These are phyloP conservation scores for Naganishia antarctica DNA, from an alignment of 768 basidiomycete genomes.

Conservation along the genomic window DNA sequence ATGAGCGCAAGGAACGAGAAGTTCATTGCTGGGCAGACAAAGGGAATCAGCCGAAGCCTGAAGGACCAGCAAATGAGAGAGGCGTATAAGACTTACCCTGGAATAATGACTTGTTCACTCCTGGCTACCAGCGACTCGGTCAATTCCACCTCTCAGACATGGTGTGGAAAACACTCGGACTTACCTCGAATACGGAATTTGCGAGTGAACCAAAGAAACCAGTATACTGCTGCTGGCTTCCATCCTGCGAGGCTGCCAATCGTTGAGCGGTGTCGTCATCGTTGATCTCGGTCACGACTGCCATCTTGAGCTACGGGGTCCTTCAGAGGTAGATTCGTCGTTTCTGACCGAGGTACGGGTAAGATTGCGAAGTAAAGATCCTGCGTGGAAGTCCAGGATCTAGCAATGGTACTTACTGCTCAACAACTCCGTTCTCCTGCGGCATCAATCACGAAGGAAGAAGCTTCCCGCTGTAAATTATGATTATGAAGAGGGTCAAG, in stretches of 20 bases:
- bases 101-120: conserved; percentile 41
- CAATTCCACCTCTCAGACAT: neutral
- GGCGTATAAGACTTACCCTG: conserved; percentile 36
- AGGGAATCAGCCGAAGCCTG: neutral
- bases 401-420: too few species aligned
- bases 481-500: too few species aligned
- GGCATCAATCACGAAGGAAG: too few species aligned
- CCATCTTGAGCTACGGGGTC: conserved; percentile 9
- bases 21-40: conserved; percentile 41
- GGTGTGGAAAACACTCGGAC: conserved; percentile 10
- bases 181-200: conserved; percentile 45
- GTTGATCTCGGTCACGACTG: conserved; percentile 6
- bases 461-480: too few species aligned
- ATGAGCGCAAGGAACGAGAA: conserved; percentile 44
- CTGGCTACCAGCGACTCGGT: conserved; percentile 33
- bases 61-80: neutral
- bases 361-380: too few species aligned
- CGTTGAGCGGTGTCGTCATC: neutral
- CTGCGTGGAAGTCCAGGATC: too few species aligned
- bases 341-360: too few species aligned
- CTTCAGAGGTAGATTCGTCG: too few species aligned
- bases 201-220: conserved; percentile 41
- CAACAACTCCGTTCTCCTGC: too few species aligned
- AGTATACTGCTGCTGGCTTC: neutral
- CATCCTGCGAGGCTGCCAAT: neutral